These are phyloP conservation scores for Exophiala xenobiotica DNA, from an alignment of 2,329 filamentous ascomycete genomes.

Conservation along the genomic window DNA sequence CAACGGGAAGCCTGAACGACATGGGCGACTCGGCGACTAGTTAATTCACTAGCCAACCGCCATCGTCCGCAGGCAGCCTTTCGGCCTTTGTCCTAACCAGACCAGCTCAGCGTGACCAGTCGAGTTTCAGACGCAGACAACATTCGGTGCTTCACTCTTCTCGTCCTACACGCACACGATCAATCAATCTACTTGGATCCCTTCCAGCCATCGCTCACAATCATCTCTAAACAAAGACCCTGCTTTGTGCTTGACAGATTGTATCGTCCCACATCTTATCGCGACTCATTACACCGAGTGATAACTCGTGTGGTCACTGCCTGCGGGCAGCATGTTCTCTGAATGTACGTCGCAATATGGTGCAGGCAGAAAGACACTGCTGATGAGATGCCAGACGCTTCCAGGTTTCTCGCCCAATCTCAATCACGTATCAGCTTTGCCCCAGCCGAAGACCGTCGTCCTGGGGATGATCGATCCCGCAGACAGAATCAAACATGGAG, in stretches of 20 bases:
- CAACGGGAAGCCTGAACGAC: too few relatives aligned
- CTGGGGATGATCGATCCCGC: constrained; percentile 49
- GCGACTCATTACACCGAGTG: constrained; percentile 11
- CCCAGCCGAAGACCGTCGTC: constrained; percentile 51
- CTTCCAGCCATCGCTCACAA: neutral
- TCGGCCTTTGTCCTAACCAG: constrained; percentile 4
- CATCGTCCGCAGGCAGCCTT: constrained; percentile 1
- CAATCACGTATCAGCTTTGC: constrained; percentile 84
- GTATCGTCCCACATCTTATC: constrained; percentile 14
- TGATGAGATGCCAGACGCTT: constrained; percentile 69
- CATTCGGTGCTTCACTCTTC: neutral
- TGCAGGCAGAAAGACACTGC: constrained; percentile 40
- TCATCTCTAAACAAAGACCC: neutral
- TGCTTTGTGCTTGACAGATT: neutral
- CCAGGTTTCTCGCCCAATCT: constrained; percentile 92
- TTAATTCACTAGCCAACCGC: neutral
- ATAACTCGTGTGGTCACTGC: constrained; percentile 23
- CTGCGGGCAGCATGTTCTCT: constrained; percentile 66
- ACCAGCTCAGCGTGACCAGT: neutral
- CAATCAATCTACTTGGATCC: neutral
- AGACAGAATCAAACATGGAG: constrained; percentile 47
- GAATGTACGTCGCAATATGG: constrained; percentile 68
- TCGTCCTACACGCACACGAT: neutral
- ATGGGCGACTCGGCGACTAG: neutral
- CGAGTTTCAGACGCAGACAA: neutral